A percentile compares a stretch with the other conserved stretches of the same genome.
These are phyloP conservation scores for Aspergillus hiratsukae DNA, from an alignment of 2,329 filamentous ascomycete genomes.

Conservation along the genomic window DNA sequence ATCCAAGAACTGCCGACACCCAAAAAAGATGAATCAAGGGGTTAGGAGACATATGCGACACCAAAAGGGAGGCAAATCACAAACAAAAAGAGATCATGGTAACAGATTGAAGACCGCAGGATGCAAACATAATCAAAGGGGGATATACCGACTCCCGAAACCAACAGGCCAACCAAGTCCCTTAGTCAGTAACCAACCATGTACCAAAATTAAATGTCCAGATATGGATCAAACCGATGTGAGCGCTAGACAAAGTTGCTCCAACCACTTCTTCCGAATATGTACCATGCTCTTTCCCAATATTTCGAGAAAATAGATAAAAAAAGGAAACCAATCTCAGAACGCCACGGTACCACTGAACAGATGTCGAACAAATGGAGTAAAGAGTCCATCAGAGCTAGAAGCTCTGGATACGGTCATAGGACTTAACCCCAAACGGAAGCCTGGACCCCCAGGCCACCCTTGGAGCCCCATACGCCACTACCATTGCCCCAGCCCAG, in stretches of 20 bases:
- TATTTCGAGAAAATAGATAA: constrained; percentile 17
- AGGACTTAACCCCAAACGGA: constrained; percentile 79
- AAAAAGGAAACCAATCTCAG: constrained; percentile 17
- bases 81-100: constrained; percentile 6
- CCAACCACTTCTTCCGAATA: constrained; percentile 24
- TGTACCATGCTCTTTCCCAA: constrained; percentile 30
- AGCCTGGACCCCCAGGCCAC: constrained; percentile 77
- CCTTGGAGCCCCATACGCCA: constrained; percentile 80
- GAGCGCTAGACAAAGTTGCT: constrained; percentile 18
- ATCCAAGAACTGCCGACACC: constrained; percentile 6
- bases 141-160: constrained; percentile 28
- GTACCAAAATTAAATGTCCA: constrained; percentile 25
- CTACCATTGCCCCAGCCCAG: constrained; percentile 75
- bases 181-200: constrained; percentile 26
- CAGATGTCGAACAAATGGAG: constrained; percentile 13
- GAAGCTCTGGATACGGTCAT: not conserved
- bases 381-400: not conserved
- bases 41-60: constrained; percentile 4
- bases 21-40: not conserved
- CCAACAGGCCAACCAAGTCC: constrained; percentile 26
- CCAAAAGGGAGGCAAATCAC: constrained; percentile 3
- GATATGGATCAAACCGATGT: constrained; percentile 16
- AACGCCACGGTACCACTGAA: constrained; percentile 26
- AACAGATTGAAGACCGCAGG: constrained; percentile 13
- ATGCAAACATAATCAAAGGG: constrained; percentile 14